Percentiles rank a stretch among this genome's conserved stretches.
These are phyloP conservation scores for Hypoxylon intermedium DNA, from an alignment of 495 filamentous ascomycete species.

Conservation along the genomic window DNA sequence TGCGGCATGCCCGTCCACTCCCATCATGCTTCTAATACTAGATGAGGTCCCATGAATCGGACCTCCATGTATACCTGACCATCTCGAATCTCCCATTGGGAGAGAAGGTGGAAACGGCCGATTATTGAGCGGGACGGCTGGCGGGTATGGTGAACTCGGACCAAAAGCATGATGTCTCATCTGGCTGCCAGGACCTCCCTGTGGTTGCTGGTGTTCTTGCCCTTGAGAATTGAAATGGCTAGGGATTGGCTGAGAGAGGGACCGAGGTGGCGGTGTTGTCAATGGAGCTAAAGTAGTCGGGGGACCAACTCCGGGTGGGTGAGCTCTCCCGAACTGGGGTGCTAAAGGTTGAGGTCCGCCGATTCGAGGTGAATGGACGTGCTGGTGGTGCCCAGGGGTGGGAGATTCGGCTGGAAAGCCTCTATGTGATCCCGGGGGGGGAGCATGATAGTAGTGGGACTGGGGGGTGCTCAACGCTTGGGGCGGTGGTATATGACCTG, in stretches of 20 bases:
- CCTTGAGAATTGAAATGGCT: slow-evolving; percentile 40
- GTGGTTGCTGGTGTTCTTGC: slow-evolving; percentile 36
- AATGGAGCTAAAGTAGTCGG: slow-evolving; percentile 42
- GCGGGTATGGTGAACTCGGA: slow-evolving; percentile 38
- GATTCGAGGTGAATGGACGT: slow-evolving; percentile 38
- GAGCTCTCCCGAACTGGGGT: slow-evolving; percentile 41
- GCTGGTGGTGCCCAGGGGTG: slow-evolving; percentile 27
- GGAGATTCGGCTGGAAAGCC: slow-evolving; percentile 23
- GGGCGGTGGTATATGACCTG: slow-evolving; percentile 54
- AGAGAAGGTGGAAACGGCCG: slow-evolving; percentile 32
- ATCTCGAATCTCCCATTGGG: slow-evolving; percentile 43
- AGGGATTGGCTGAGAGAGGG: slow-evolving; percentile 50
- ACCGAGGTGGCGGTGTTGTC: slow-evolving; percentile 44
- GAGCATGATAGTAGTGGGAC: slow-evolving; percentile 44
- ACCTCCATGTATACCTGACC: slow-evolving; percentile 38
- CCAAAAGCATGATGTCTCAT: slow-evolving; percentile 35
- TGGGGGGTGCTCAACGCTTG: slow-evolving; percentile 57
- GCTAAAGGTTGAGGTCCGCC: slow-evolving; percentile 47
- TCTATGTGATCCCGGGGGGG: slow-evolving; percentile 41
- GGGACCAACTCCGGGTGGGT: slow-evolving; percentile 43
- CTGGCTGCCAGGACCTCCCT: slow-evolving; percentile 31
- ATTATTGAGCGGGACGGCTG: slow-evolving; percentile 25
- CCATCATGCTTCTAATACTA: slow-evolving; percentile 44
- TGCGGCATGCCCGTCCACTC: slow-evolving; percentile 51
- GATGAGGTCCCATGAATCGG: slow-evolving; percentile 32